Conservation (phyloP, 2,329 filamentous ascomycete genomes). For the Aspergillus sp. region DNA sequence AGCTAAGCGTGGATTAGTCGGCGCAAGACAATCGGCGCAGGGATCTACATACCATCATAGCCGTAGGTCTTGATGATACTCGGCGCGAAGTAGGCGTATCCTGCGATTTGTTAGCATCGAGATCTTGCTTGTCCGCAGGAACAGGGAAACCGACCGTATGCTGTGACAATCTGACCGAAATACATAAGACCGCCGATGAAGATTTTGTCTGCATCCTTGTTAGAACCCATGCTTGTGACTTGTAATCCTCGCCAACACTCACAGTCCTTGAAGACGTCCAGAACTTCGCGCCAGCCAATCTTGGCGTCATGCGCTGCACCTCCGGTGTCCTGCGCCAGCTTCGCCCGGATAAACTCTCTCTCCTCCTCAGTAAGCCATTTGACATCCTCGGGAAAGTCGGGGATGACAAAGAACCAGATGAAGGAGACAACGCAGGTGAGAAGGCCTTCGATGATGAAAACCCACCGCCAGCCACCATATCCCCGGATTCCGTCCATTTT, state of each 20-base stretch:
- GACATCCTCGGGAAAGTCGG: constrained; percentile 71
- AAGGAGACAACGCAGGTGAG: constrained; percentile 63
- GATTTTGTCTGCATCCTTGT: constrained; percentile 54
- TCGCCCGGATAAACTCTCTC: constrained; percentile 63
- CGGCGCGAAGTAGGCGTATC: constrained; percentile 74
- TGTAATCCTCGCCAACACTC: constrained; percentile 14
- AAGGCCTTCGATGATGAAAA: constrained; percentile 62
- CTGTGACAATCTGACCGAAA: constrained; percentile 74
- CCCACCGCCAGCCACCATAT: constrained; percentile 58
- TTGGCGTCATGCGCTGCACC: constrained; percentile 62
- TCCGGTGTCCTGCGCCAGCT: constrained; percentile 69
- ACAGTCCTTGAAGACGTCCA: constrained; percentile 67
- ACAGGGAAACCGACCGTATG: constrained; percentile 53
- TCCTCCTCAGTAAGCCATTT: constrained; percentile 73
- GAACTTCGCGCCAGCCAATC: constrained; percentile 59
- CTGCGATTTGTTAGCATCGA: constrained; percentile 26
- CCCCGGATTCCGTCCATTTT: constrained; percentile 56
- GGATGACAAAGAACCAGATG: constrained; percentile 63
- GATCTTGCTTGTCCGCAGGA: not conserved
- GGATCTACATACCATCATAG: constrained; percentile 47
- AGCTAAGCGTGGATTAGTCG: constrained; percentile 20
- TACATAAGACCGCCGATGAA: constrained; percentile 78
- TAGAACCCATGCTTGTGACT: constrained; percentile 7
- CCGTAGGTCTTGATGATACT: constrained; percentile 68
- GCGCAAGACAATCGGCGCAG: not conserved